Evolutionary conservation across 257 asterid species (phyloP).

Genomic region (Fraxinus pennsylvanica): DNA sequence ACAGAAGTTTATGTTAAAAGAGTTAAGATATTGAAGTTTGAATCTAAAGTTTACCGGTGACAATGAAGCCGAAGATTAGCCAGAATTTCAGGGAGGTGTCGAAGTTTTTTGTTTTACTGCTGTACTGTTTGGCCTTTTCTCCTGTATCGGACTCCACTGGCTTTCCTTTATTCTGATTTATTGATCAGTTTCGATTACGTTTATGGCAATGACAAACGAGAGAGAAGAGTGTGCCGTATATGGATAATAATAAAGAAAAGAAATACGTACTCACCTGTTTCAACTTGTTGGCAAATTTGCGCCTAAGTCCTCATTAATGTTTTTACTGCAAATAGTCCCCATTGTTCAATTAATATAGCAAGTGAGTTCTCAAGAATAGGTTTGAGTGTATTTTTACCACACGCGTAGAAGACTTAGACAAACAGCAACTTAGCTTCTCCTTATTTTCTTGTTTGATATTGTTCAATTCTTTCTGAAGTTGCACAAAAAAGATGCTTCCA

Average conservation of each 20-base stretch:
- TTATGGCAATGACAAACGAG: not conserved
- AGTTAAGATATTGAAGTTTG: not conserved
- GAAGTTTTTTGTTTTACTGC: constrained; percentile 4
- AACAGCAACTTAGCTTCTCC: not conserved
- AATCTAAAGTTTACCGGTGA: constrained; percentile 27
- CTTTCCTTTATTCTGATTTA: constrained; percentile 54
- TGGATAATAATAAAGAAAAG: not conserved
- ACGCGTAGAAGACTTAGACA: too few relatives aligned
- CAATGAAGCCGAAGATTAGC: constrained; percentile 48
- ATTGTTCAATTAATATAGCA: not conserved
- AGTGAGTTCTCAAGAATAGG: not conserved
- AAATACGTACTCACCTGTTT: not conserved
- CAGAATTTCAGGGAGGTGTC: constrained; percentile 25
- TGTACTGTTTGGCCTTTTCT: constrained; percentile 27
- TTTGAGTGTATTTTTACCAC: not conserved
- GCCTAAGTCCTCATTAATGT: not conserved
- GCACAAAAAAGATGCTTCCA: not conserved
- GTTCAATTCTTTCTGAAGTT: too few relatives aligned
- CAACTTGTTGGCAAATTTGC: not conserved
- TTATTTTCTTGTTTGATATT: too few relatives aligned
- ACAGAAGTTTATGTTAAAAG: not conserved
- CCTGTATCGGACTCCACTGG: constrained; percentile 57
- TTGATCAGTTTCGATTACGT: constrained; percentile 65
- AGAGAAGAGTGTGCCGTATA: not conserved
- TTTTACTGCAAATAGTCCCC: not conserved